These are phyloP conservation scores for Globisporangium perplexum DNA, from an alignment of 352 stramenopile genomes.

Conservation along the genomic window DNA sequence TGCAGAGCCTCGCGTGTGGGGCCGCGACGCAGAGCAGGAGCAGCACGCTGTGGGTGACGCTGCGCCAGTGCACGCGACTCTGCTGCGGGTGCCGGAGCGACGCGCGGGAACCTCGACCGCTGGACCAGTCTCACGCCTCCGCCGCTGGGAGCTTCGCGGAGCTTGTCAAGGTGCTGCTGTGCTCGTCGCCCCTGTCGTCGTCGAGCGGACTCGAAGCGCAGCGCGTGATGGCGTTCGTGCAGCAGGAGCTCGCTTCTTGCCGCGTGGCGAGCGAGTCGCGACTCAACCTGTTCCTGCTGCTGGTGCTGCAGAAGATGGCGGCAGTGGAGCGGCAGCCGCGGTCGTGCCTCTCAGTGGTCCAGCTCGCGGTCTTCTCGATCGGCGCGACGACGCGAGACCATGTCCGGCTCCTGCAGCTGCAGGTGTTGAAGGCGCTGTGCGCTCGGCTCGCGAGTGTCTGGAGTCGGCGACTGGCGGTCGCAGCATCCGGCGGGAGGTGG, in stretches of 20 bases:
- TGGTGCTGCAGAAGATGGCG: slow-evolving; percentile 43
- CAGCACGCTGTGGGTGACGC: slow-evolving; percentile 35
- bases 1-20: slow-evolving; percentile 25
- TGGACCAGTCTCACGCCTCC: slow-evolving; percentile 15
- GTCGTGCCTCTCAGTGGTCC: slow-evolving; percentile 21
- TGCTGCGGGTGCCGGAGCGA: slow-evolving; percentile 36
- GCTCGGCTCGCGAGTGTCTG: slow-evolving; percentile 19
- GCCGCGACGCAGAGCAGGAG: not conserved
- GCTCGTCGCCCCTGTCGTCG: slow-evolving; percentile 1
- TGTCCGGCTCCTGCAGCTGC: slow-evolving; percentile 42
- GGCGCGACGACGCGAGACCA: slow-evolving; percentile 21
- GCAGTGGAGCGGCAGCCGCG: slow-evolving; percentile 3
- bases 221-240: slow-evolving; percentile 31
- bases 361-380: slow-evolving; percentile 37
- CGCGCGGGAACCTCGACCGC: not conserved
- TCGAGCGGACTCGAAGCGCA: slow-evolving; percentile 5
- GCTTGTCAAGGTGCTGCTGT: slow-evolving; percentile 39
- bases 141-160: slow-evolving; percentile 36
- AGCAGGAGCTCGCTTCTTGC: slow-evolving; percentile 47
- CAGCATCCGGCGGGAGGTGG: not conserved
- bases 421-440: slow-evolving; percentile 44
- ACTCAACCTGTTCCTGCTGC: slow-evolving; percentile 49
- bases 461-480: slow-evolving; percentile 3
- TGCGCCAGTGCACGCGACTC: slow-evolving; percentile 51
- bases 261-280: slow-evolving; percentile 19